phyloP scores from a whole-genome alignment of 2,329 filamentous ascomycete genomes.

The Aspergillus sp. region DNA sequence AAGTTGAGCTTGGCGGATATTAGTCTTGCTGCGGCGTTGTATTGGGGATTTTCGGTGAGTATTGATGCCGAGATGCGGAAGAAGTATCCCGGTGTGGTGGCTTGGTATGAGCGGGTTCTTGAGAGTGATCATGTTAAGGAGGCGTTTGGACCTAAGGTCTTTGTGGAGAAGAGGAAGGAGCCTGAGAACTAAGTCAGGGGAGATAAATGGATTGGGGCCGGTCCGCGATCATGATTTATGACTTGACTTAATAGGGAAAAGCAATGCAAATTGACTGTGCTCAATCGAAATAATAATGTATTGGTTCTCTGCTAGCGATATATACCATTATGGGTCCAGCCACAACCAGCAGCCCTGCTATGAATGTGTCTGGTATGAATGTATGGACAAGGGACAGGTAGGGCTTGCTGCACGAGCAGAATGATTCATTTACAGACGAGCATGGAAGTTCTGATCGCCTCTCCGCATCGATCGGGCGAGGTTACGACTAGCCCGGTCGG shows the following conservation, averaged over 20 bases:
- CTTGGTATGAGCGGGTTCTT: conserved; percentile 27
- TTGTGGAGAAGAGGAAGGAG: neutral
- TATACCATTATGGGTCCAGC: neutral
- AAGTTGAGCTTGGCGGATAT: conserved; percentile 35
- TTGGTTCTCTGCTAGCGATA: neutral
- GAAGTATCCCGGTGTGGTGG: conserved; percentile 26
- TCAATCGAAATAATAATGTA: neutral
- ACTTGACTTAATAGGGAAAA: neutral
- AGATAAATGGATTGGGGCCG: neutral
- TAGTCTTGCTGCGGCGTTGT: conserved; percentile 24
- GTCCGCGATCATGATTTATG: neutral
- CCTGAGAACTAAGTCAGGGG: neutral
- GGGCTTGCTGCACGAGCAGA: too few species aligned
- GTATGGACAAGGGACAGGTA: neutral
- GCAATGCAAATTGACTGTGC: neutral
- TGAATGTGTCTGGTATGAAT: neutral
- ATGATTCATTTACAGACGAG: conserved; percentile 25
- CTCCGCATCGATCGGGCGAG: conserved; percentile 36
- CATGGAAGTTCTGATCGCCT: conserved; percentile 20
- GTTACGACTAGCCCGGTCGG: conserved; percentile 49
- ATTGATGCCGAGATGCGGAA: conserved; percentile 32
- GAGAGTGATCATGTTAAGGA: conserved; percentile 27
- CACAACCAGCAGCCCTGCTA: neutral
- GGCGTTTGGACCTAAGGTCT: conserved; percentile 24
- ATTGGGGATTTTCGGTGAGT: conserved; percentile 28